A percentile compares a stretch with the other conserved stretches of the same genome.
Evolutionary conservation across 148 eudicot genomes (phyloP).

Genomic region (Silene conica): DNA sequence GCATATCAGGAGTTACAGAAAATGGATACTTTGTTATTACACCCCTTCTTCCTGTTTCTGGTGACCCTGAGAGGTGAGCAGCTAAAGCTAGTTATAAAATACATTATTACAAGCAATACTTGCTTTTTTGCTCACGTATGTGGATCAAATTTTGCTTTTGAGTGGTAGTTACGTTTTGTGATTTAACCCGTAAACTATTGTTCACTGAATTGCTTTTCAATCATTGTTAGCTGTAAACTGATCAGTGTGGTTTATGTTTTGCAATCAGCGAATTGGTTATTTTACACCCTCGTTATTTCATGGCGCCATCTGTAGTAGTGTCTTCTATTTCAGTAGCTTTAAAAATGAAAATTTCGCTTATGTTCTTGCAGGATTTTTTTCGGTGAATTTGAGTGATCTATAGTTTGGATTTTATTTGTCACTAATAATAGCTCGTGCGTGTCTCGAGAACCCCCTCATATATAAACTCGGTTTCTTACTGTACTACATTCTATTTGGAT

Average conservation of each 20-base stretch:
- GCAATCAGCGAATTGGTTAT: no score
- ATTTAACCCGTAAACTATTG: background rate
- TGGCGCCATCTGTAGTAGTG: background rate
- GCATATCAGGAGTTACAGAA: slow-evolving; percentile 97
- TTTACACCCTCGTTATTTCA: background rate
- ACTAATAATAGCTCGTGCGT: background rate
- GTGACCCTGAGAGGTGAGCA: slow-evolving; percentile 65
- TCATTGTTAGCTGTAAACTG: slow-evolving; percentile 3
- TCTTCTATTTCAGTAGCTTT: background rate
- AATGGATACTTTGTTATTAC: slow-evolving; percentile 86
- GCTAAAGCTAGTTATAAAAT: no score
- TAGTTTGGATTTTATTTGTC: background rate
- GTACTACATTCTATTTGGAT: background rate
- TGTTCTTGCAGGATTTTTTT: background rate
- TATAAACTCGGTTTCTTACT: background rate
- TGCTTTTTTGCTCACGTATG: no score
- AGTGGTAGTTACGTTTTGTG: background rate
- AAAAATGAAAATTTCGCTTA: background rate
- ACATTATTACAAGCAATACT: no score
- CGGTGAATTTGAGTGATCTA: background rate
- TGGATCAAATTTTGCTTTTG: background rate
- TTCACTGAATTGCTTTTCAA: background rate
- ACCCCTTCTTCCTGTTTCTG: slow-evolving; percentile 69
- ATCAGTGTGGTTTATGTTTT: background rate
- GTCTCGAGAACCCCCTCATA: no score